Base-by-base conservation (phyloP, 371 early-diverging fungal genomes). In the Zopfochytrium polystomum region DNA sequence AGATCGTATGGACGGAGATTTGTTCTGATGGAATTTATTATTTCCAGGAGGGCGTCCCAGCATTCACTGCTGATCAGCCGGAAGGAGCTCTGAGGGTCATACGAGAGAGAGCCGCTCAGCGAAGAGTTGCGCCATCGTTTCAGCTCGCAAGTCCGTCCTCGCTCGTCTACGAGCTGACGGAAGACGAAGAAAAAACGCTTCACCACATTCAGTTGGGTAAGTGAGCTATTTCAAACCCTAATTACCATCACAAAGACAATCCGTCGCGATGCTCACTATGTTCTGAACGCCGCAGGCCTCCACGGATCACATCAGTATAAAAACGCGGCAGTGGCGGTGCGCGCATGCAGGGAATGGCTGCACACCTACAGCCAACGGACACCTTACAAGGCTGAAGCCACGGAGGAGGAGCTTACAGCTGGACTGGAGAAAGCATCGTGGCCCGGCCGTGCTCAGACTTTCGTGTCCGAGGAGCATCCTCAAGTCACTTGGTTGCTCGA, bases 401-500 rank as follows among this genome's bases (percentile, higher is more conserved):
- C 25, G 7, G 62, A 68, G 32, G 64, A 60, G 4, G 54, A 62
- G 2, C 45, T 74, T 23, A 25, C n/a, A 1, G 67, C 69, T 3
- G 95, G 93, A 0, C 72, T 95, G 18, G 62, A 65, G 15, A 38
- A 48, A 7, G 88, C 92, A 0, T 67, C 65, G 13, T 97, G 95
- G 95, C 91, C 95, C 0, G 98, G 98, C 2, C 85, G 98, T 58
- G 85, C 88, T 15, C 94, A 97, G 65, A 68, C 72, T 18, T 67
- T 82, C 25, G 57, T 62, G 22, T 58, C 79, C 15, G 57, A 67
- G 3, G 61, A 80, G 2, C 64, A 55, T 47, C 78, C 75, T 29
- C 55, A 77, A 11, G 65, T 85, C 0, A 79, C 66, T 1, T 95
- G 89, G 87, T 88, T 79, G 68, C 71, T 93, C 43, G 98, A 97